Percentiles rank a stretch among this genome's conserved stretches.
These are phyloP conservation scores for Stromatinia cepivora DNA, from an alignment of 2,329 filamentous ascomycete genomes.

Conservation along the genomic window DNA sequence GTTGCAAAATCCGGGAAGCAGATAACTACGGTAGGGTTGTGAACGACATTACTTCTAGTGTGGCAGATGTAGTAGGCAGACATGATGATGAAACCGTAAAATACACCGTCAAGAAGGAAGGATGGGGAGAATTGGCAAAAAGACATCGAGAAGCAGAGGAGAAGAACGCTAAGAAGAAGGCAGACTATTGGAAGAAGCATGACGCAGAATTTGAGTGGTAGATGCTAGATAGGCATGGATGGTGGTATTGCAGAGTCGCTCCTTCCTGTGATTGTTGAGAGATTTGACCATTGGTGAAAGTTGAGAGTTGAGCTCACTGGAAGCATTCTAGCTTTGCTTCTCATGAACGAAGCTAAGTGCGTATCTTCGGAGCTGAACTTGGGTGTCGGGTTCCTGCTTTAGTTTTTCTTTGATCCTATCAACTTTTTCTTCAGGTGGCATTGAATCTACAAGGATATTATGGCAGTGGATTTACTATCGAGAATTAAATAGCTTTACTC, in stretches of 20 bases:
- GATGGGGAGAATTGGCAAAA: slow-evolving; percentile 3
- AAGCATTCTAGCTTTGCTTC: background rate
- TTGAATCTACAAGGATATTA: background rate
- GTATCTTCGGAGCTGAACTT: background rate
- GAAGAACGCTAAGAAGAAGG: slow-evolving; percentile 12
- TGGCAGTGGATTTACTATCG: background rate
- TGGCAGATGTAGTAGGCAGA: slow-evolving; percentile 35
- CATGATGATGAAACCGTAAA: slow-evolving; percentile 42
- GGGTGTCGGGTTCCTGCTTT: background rate
- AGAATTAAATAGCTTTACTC: background rate
- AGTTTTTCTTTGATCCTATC: background rate
- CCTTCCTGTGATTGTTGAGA: no score
- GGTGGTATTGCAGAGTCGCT: no score
- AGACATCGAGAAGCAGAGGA: background rate
- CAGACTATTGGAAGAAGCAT: slow-evolving; percentile 10
- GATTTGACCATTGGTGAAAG: background rate
- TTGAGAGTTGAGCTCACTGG: background rate
- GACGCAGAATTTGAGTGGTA: slow-evolving; percentile 17
- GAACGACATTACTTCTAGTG: slow-evolving; percentile 45
- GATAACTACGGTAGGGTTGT: slow-evolving; percentile 45
- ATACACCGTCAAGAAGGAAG: slow-evolving; percentile 37
- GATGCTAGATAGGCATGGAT: background rate
- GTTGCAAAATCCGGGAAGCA: slow-evolving; percentile 48
- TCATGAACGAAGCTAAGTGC: background rate
- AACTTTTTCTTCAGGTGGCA: no score